phyloP scores from a whole-genome alignment of 148 eudicot genomes.

The Bassia scoparia region DNA sequence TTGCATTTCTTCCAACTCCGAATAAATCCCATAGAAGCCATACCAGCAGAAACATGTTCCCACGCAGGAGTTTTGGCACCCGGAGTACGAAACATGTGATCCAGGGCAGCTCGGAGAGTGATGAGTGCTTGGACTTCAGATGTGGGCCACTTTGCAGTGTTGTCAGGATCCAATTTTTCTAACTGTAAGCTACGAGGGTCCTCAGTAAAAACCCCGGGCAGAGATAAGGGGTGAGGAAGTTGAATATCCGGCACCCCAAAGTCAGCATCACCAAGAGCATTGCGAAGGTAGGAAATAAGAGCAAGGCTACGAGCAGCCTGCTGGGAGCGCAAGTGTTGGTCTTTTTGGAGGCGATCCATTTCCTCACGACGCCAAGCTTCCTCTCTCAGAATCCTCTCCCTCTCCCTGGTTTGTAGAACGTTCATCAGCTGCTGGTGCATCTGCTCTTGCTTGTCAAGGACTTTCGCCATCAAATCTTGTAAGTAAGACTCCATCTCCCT shows the following conservation, averaged over 20 bases:
- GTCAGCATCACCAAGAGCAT: slow-evolving; percentile 30
- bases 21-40: slow-evolving; percentile 43
- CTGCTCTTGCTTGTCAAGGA: slow-evolving; percentile 47
- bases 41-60: slow-evolving; percentile 42
- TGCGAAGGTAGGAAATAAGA: slow-evolving; percentile 43
- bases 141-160: slow-evolving; percentile 44
- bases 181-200: slow-evolving; percentile 2
- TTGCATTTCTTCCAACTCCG: slow-evolving; percentile 48
- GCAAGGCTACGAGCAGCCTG: slow-evolving; percentile 47
- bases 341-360: slow-evolving; percentile 36
- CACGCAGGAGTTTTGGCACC: slow-evolving; percentile 41
- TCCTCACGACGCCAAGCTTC: slow-evolving; percentile 47
- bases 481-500: slow-evolving; percentile 32
- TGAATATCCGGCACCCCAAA: background rate
- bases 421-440: slow-evolving; percentile 53
- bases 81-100: slow-evolving; percentile 31
- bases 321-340: slow-evolving; percentile 34
- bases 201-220: slow-evolving; percentile 5
- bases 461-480: slow-evolving; percentile 33
- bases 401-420: slow-evolving; percentile 39
- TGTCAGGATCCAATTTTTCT: slow-evolving; percentile 15
- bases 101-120: slow-evolving; percentile 41
- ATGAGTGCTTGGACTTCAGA: slow-evolving; percentile 60
- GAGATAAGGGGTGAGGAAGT: slow-evolving; percentile 2
- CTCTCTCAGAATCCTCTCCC: slow-evolving; percentile 43